Percentiles rank a stretch among this genome's conserved stretches.
phyloP scores from a whole-genome alignment of 2,329 filamentous ascomycete genomes.

The Penicillium sp. region DNA sequence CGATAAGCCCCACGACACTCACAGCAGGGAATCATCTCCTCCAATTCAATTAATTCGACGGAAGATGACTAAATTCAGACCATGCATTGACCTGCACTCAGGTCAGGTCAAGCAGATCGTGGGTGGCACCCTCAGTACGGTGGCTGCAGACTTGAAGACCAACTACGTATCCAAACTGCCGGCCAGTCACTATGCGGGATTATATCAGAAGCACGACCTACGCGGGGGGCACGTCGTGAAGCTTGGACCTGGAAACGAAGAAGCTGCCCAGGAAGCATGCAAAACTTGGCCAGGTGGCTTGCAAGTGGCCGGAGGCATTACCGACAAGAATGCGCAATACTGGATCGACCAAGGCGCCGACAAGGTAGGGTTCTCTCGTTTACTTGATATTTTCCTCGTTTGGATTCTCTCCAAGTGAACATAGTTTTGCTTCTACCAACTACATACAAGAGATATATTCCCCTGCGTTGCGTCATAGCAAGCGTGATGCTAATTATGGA shows the following conservation, averaged over 20 bases:
- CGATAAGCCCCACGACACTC: constrained; percentile 19
- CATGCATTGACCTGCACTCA: constrained; percentile 97
- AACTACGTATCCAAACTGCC: constrained; percentile 89
- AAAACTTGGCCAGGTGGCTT: constrained; percentile 75
- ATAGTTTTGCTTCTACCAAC: neutral
- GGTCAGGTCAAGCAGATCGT: constrained; percentile 98
- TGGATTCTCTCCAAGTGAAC: neutral
- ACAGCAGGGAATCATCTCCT: constrained; percentile 1
- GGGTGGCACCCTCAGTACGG: constrained; percentile 80
- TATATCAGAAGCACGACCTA: constrained; percentile 76
- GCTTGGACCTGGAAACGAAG: constrained; percentile 85
- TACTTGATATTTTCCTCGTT: neutral
- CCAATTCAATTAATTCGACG: constrained; percentile 5
- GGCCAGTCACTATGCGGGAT: constrained; percentile 73
- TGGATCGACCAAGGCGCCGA: constrained; percentile 90
- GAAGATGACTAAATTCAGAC: constrained; percentile 87
- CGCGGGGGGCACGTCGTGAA: constrained; percentile 92
- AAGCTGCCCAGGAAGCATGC: constrained; percentile 75
- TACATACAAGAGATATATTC: too few relatives aligned
- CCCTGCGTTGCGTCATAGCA: constrained; percentile 14
- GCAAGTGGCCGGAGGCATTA: constrained; percentile 94
- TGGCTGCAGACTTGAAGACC: constrained; percentile 70
- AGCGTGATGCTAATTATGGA: constrained; percentile 20
- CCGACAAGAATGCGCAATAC: constrained; percentile 74
- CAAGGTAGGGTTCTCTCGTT: constrained; percentile 63